These are phyloP conservation scores for Aspergillus tamarii DNA, from an alignment of 2,329 filamentous ascomycete species.

Conservation along the genomic window DNA sequence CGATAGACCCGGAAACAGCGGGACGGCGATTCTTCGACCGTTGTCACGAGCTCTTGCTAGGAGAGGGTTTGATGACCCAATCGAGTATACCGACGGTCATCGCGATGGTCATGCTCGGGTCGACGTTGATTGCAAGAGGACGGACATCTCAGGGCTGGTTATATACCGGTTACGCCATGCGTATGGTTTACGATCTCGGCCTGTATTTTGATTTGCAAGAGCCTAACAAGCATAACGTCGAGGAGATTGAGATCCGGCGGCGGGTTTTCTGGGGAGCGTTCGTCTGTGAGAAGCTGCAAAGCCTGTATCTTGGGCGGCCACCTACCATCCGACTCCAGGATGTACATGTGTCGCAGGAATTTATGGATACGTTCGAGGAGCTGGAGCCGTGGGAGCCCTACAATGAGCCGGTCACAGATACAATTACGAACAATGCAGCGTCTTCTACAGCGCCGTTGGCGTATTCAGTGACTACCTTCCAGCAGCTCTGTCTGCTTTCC, in stretches of 20 bases:
- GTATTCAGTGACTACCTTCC: too few species aligned
- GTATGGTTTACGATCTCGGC: background rate
- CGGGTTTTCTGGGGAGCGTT: conserved; percentile 41
- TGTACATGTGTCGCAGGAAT: background rate
- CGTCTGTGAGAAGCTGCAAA: conserved; percentile 44
- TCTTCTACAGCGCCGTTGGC: too few species aligned
- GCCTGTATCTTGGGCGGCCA: conserved; percentile 4
- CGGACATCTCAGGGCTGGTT: conserved; percentile 18
- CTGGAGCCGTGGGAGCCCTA: conserved; percentile 8
- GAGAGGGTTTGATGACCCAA: too few species aligned
- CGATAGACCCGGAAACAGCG: too few species aligned
- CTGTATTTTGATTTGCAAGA: background rate
- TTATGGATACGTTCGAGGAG: conserved; percentile 7
- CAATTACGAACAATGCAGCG: too few species aligned
- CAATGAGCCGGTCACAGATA: too few species aligned
- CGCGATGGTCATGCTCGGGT: too few species aligned
- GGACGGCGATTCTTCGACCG: too few species aligned
- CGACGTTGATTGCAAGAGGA: too few species aligned
- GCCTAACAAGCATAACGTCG: conserved; percentile 3
- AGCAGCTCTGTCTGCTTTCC: too few species aligned
- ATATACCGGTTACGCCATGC: background rate
- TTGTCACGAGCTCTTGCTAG: too few species aligned
- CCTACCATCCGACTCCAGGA: background rate
- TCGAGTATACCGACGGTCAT: too few species aligned
- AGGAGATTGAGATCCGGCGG: conserved; percentile 34